Conservation (phyloP, 257 asterid species). For the Rubia yunnanensis region DNA sequence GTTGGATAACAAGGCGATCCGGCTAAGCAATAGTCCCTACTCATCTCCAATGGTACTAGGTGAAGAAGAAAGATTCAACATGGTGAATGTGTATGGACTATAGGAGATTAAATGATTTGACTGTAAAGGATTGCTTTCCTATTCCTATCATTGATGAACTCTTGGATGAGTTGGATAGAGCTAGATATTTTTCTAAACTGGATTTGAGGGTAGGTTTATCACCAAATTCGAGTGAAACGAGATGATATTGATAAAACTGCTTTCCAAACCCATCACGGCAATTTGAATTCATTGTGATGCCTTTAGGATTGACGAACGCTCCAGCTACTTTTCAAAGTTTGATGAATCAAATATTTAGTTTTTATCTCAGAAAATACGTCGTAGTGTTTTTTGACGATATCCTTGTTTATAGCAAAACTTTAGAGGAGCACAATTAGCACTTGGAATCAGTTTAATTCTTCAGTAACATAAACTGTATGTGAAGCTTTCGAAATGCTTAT, state of each 20-base stretch:
- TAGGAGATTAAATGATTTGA: too few relatives aligned
- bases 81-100: too few relatives aligned
- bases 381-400: slow-evolving; percentile 14
- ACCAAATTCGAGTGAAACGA: too few relatives aligned
- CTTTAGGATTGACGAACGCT: slow-evolving; percentile 1
- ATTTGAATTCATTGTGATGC: neutral
- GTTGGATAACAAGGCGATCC: neutral
- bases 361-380: too few relatives aligned
- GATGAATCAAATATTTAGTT: too few relatives aligned
- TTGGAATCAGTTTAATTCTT: neutral
- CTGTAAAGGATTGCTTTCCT: too few relatives aligned
- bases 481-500: neutral
- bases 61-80: too few relatives aligned
- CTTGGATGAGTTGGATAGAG: too few relatives aligned
- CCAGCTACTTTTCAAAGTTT: slow-evolving; percentile 8
- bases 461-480: neutral
- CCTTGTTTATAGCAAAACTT: neutral
- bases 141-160: too few relatives aligned
- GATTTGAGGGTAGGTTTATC: too few relatives aligned
- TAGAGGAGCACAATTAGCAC: neutral
- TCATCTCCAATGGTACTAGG: too few relatives aligned
- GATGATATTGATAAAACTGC: neutral
- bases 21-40: neutral
- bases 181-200: neutral
- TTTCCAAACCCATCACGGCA: slow-evolving; percentile 1